Evolutionary conservation across 352 stramenopile genomes (phyloP).

Genomic region (Phytophthora brassicae): DNA sequence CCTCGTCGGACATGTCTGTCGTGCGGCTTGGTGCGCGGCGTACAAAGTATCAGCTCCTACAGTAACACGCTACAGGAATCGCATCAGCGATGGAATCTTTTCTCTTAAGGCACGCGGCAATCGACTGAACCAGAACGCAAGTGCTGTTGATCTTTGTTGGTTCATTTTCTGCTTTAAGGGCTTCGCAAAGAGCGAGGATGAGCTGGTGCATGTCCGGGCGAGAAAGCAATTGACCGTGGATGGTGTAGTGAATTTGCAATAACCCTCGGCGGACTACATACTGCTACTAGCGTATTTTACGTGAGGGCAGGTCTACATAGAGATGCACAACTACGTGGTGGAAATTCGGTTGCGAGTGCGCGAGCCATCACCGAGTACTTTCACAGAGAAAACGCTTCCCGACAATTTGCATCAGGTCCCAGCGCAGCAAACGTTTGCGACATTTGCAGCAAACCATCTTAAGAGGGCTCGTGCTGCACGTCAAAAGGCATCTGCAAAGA

Average conservation of each 20-base stretch:
- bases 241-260: background rate
- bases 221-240: background rate
- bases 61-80: no score
- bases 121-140: no score
- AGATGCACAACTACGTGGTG: slow-evolving; percentile 1
- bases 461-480: no score
- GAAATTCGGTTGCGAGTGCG: background rate
- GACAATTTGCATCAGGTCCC: background rate
- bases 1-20: no score
- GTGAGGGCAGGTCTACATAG: background rate
- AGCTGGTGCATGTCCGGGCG: background rate
- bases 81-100: no score
- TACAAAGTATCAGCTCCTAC: no score
- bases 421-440: background rate
- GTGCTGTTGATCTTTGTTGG: no score
- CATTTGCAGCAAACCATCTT: no score
- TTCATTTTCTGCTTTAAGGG: background rate
- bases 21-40: no score
- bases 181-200: background rate
- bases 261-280: background rate
- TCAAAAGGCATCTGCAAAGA: no score
- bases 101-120: no score
- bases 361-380: background rate
- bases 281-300: background rate
- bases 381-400: background rate